Evolutionary conservation across 805 yeast genomes (phyloP), one percentile per base, ranked within the genome.

Genomic region (Candida qinlingensis): DNA sequence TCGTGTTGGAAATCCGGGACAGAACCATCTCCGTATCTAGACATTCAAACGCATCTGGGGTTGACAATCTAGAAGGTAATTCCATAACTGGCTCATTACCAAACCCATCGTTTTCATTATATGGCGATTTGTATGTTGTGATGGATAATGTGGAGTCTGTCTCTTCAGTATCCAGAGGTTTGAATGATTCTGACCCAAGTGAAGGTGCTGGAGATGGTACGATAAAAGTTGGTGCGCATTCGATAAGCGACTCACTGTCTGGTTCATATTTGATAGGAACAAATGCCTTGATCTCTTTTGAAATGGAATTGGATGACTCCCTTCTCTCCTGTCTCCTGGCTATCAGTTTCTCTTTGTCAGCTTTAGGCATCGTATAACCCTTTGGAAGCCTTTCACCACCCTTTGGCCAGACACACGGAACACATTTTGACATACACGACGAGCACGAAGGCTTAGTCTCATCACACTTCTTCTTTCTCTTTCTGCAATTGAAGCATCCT

Each of bases 381-480:
- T 40, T 48, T 1, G 63, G 61, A 39, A 56, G 30, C 12, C 46
- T 46, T 47, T 59, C 55, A 4, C 46, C 49, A 5, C 51, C 47
- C 9, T 47, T 43, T 6, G 64, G 64, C 63, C 64, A 59, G 1
- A 51, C 49, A 46, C 56, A 71, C 47, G 39, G 61, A 55, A 60
- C 49, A 19, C 58, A 49, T 52, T 73, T 72, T 7, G 62, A 51
- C 9, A 59, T 44, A 54, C 83, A 77, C 42, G 71, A 71, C 8
- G 67, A 63, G 50, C 76, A 71, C 49, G 56, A 54, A 7, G 76
- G 75, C 46, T 63, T 72, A 25, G 60, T 64, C 55, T 79, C 83
- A 54, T 79, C 83, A 62, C 87, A 81, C 68, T 81, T 81, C 70
- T 81, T 74, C 68, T 81, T 81, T 56, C 85, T 71, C 58, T 75